Base-by-base conservation (phyloP, 495 filamentous ascomycete species). In the Penicillium pulvis region DNA sequence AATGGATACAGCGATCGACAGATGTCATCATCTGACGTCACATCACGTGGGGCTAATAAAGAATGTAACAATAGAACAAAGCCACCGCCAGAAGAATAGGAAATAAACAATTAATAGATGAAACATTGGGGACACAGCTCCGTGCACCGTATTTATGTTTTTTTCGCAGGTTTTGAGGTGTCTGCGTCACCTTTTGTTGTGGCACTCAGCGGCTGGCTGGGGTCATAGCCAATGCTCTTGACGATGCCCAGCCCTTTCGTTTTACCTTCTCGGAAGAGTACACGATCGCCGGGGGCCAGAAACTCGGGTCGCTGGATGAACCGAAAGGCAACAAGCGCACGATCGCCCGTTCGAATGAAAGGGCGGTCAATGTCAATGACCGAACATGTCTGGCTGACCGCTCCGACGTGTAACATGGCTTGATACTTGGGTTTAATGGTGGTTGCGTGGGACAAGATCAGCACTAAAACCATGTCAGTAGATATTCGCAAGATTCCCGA, bases 361-460 rank as follows among this genome's bases (percentile, higher is more conserved):
- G 90, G 88, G n/a, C 93, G 87, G 67, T 98, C 94, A 57, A 98
- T 95, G 65, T 97, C 94, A 63, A 98, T 97, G 65, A 98, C 97
- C 7, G 92, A 87, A 62, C 95, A 98, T 0, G 94, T 98, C 74
- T 98, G 94, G 55, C 87, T 91, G 52, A 98, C 90, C 1, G 94
- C 90, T 8, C 94, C 94, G 19, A 98, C 94, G 65, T 98, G 94
- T 20, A 98, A 82, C 94, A 98, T 98, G 6, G 94, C 95, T 72
- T 98, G 94, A 68, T 98, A 98, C 65, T 93, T 93, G 6, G 90
- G 92, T 70, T 95, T 94, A 73, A 98, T 98, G 46, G 94, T 98
- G n/a, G 94, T 98, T 1, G 94, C 94, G 69, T 98, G 94, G 4
- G 89, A 92, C 8, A 98, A 81, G 59, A 98, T 98, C 6, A 98